Evolutionary conservation across 768 basidiomycete species (phyloP).

Genomic region (Rhodotorula paludigena): DNA sequence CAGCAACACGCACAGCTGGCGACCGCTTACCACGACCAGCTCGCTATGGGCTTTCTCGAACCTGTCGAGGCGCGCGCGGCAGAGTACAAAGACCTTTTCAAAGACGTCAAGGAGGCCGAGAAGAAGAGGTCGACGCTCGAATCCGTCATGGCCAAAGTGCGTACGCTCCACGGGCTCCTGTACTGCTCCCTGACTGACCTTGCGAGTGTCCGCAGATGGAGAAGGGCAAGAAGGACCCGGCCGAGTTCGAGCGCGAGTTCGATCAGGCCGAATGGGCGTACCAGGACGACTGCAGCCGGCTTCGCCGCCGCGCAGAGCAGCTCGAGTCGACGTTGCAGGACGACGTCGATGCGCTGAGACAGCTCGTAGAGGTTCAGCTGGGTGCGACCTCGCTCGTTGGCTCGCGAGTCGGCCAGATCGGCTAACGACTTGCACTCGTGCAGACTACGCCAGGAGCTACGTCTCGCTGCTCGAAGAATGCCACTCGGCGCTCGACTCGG

Average conservation of each 20-base stretch:
- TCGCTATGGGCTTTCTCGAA: neutral
- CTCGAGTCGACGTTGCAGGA: neutral
- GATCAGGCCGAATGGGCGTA: conserved; percentile 10
- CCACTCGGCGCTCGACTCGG: neutral
- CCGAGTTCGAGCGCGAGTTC: conserved; percentile 21
- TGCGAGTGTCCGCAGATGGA: conserved; percentile 1
- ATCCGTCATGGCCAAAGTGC: conserved; percentile 3
- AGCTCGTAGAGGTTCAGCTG: conserved; percentile 14
- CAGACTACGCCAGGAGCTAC: conserved; percentile 11
- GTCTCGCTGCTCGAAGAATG: neutral
- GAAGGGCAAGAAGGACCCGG: conserved; percentile 19
- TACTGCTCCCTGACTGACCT: neutral
- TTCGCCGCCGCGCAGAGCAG: neutral
- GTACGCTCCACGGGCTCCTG: neutral
- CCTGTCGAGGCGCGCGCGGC: neutral
- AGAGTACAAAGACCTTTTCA: neutral
- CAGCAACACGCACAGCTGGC: conserved; percentile 1
- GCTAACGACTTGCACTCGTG: neutral
- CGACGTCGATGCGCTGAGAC: neutral
- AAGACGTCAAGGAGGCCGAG: conserved; percentile 9
- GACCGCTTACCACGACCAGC: neutral
- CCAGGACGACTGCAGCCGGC: neutral
- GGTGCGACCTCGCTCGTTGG: neutral
- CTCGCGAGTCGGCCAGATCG: no score
- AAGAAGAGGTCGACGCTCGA: conserved; percentile 23